phyloP scores from a whole-genome alignment of 2,329 filamentous ascomycete genomes.

The Fusarium hostae region DNA sequence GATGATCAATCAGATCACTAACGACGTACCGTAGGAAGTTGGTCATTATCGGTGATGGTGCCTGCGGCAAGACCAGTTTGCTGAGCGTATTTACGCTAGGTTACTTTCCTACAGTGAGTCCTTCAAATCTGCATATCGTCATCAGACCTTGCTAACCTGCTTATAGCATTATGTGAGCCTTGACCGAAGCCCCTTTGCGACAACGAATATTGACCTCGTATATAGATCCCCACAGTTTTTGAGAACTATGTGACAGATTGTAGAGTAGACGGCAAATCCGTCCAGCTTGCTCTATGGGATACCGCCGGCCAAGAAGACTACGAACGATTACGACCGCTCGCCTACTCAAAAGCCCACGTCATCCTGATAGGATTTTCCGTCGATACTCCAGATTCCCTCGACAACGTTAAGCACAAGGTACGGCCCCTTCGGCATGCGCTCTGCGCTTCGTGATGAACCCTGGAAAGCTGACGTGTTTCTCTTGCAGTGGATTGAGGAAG shows the following conservation, averaged over 20 bases:
- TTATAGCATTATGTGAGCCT: slow-evolving; percentile 68
- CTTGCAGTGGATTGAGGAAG: slow-evolving; percentile 91
- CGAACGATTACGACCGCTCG: slow-evolving; percentile 90
- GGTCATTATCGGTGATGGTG: slow-evolving; percentile 96
- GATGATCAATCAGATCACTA: slow-evolving; percentile 13
- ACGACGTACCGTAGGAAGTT: slow-evolving; percentile 74
- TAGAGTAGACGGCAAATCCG: slow-evolving; percentile 97
- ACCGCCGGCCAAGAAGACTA: slow-evolving; percentile 99
- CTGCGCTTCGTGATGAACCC: slow-evolving; percentile 7
- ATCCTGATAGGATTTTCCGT: slow-evolving; percentile 96
- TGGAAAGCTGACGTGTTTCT: slow-evolving; percentile 34
- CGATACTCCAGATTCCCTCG: slow-evolving; percentile 93
- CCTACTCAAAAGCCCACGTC: slow-evolving; percentile 97
- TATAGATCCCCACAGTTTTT: slow-evolving; percentile 90
- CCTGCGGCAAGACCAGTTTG: slow-evolving; percentile 97
- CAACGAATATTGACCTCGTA: slow-evolving; percentile 37
- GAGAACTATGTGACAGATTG: slow-evolving; percentile 99
- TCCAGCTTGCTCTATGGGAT: slow-evolving; percentile 98
- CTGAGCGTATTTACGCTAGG: slow-evolving; percentile 97
- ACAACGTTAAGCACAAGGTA: slow-evolving; percentile 98
- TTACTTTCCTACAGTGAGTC: slow-evolving; percentile 94
- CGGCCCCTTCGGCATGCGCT: slow-evolving; percentile 38
- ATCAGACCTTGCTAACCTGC: slow-evolving; percentile 44
- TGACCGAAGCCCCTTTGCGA: slow-evolving; percentile 5
- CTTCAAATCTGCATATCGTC: slow-evolving; percentile 3